Base-by-base conservation (phyloP, 225 moss, liverwort and hornwort genomes). In the Sphagnum tenellum region DNA sequence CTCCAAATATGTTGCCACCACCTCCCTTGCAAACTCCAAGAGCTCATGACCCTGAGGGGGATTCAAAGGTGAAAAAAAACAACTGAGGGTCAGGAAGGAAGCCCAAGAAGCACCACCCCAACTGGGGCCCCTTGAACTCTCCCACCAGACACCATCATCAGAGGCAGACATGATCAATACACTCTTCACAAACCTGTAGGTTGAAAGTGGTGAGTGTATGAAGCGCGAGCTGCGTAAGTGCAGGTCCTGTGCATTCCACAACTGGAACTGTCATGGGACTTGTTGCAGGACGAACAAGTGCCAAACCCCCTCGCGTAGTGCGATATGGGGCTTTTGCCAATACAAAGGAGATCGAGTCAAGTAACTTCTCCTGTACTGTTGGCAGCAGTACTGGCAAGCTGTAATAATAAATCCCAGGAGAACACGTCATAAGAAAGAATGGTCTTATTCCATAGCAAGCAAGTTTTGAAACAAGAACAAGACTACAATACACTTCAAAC, bases 21-120 rank as follows among this genome's bases (percentile, higher is more conserved):
- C 92, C 80, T 98, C 93, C 70, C 98, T 83, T 51, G 98, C 93
- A 69, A 98, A 98, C 73, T 98, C 90, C 59, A 98, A 74, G 70
- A 98, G 90, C 70, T 98, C 98, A 63, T 98, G 98, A 65, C 93
- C 89, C 98, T 98, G 82, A 61, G 47, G 9, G 52, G 52, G 29
- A 29, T 29, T 29, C 29, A 29, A 29, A 29, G 29, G 29, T 29
- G 29, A 29, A 29, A 29, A 29, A 29, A 29, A 29, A 29, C 29
- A 29, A 29, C 29, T 29, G 29, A 29, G 0, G 29, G 29, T 29
- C 29, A 29, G 29, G 29, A 29, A 29, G 29, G 29, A 29, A 29
- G 29, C 29, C 29, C 29, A 29, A 29, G 29, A 29, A 29, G 29
- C 1, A 1, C 0, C 29, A 29, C 29, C 29, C 29, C 29, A 29